Evolutionary conservation across 768 basidiomycete species (phyloP).

Genomic region (Tricholoma saponaceum): DNA sequence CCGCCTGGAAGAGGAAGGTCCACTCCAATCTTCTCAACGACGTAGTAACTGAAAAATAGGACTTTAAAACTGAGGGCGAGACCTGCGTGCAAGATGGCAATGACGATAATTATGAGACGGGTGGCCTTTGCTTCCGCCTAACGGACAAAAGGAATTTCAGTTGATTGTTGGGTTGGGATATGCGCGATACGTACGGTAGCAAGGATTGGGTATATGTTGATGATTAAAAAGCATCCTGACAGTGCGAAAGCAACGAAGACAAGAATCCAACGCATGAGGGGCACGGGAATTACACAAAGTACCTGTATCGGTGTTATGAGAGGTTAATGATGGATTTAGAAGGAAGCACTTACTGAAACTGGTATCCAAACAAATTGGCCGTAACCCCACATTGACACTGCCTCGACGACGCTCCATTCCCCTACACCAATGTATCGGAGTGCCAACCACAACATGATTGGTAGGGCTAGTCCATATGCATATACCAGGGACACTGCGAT

Average conservation of each 20-base stretch:
- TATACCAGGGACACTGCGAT: slow-evolving; percentile 85
- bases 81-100: slow-evolving; percentile 71
- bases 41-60: slow-evolving; percentile 55
- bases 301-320: slow-evolving; percentile 38
- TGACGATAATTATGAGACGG: slow-evolving; percentile 73
- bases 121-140: slow-evolving; percentile 87
- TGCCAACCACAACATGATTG: slow-evolving; percentile 78
- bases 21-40: slow-evolving; percentile 37
- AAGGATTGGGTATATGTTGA: slow-evolving; percentile 88
- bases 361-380: slow-evolving; percentile 86
- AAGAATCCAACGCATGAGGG: slow-evolving; percentile 78
- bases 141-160: background rate
- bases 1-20: slow-evolving; percentile 40
- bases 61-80: slow-evolving; percentile 87
- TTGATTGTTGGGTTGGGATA: background rate
- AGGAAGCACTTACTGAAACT: slow-evolving; percentile 49
- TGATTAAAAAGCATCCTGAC: slow-evolving; percentile 84
- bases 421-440: slow-evolving; percentile 84
- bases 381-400: slow-evolving; percentile 78
- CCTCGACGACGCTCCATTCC: slow-evolving; percentile 87
- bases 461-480: slow-evolving; percentile 79
- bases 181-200: slow-evolving; percentile 54
- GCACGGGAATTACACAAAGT: slow-evolving; percentile 81
- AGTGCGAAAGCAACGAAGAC: slow-evolving; percentile 67
- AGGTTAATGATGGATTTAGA: background rate